Evolutionary conservation across 768 basidiomycete genomes (phyloP).

Genomic region (Suillus paluster): DNA sequence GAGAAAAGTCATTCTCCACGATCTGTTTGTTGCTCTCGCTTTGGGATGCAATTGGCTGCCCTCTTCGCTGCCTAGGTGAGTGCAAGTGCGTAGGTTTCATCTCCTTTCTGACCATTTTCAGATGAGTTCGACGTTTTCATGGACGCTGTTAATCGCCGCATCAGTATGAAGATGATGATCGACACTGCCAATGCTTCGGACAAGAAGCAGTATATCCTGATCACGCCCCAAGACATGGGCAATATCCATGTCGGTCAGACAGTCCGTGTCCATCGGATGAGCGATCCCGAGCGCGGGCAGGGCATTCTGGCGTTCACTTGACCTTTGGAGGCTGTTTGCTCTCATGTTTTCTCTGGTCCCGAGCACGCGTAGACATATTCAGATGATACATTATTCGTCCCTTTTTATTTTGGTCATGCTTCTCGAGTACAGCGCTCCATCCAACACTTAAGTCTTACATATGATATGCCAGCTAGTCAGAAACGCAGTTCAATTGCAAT

Average conservation of each 20-base stretch:
- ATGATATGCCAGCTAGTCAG: background rate
- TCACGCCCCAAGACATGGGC: slow-evolving; percentile 94
- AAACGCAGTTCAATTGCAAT: background rate
- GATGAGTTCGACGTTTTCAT: slow-evolving; percentile 99
- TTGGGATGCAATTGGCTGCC: slow-evolving; percentile 96
- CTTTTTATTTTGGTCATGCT: background rate
- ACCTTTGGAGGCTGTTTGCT: background rate
- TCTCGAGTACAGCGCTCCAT: background rate
- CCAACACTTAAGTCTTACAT: background rate
- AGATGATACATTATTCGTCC: slow-evolving; percentile 1
- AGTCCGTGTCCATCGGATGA: slow-evolving; percentile 79
- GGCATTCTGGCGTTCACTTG: slow-evolving; percentile 43
- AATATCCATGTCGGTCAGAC: slow-evolving; percentile 68
- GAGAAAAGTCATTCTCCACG: slow-evolving; percentile 97
- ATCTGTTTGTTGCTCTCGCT: slow-evolving; percentile 92
- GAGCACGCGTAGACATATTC: background rate
- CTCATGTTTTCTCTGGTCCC: background rate
- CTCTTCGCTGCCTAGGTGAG: slow-evolving; percentile 87
- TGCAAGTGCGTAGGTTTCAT: slow-evolving; percentile 5
- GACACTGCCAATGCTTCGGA: slow-evolving; percentile 87
- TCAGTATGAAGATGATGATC: slow-evolving; percentile 97
- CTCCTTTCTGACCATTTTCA: slow-evolving; percentile 29
- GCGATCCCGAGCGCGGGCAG: slow-evolving; percentile 76
- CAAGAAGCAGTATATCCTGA: slow-evolving; percentile 92
- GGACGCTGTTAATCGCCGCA: slow-evolving; percentile 90